Evolutionary conservation across 2,329 filamentous ascomycete species (phyloP), one percentile per base, ranked within the genome.

Genomic region (Aspergillus fructus): DNA sequence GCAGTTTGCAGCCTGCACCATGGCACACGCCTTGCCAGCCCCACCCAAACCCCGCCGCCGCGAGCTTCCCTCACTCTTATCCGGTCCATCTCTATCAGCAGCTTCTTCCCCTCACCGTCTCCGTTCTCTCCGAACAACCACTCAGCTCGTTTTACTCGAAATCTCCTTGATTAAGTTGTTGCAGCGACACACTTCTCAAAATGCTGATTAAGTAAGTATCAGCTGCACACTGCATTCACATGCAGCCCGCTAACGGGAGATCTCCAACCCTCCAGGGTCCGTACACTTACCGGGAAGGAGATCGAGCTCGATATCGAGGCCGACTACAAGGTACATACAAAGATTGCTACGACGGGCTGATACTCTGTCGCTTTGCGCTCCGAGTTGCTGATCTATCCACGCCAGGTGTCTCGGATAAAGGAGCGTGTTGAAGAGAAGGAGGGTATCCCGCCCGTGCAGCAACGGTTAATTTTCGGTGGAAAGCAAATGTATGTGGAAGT

Each of bases 391-490:
- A 59, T 37, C 11, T 30, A 7, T 34, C 19, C 23, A 45, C 30
- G 6, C 21, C 64, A 96, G 92, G 90, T 97, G 67, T 88, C 89
- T 41, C 88, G 93, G 75, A 97, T 99, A 83, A 99, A 99, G 83
- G 94, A 97, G 79, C 93, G 93, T 70, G 94, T 99, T 55, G 94
- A 99, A 78, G 94, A 99, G 81, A 97, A 97, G 79, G 94, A 97
- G 74, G 94, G 94, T 56, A 99, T 99, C 68, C 93, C 94, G 43
- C 94, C 94, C 1, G 92, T 94, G 17, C 94, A 99, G 79, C 94
- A 99, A 78, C 88, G 94, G 58, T 81, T 99, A 64, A 99, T 99
- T 71, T 97, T 89, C 73, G 92, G 93, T 53, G 94, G 94, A 70
- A 99, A 99, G 82, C 94, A 99, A 76, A 97, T 99, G 94, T 97